Evolutionary conservation across 1,284 basidiomycete species (phyloP).

Genomic region (Heterobasidion irregulare): DNA sequence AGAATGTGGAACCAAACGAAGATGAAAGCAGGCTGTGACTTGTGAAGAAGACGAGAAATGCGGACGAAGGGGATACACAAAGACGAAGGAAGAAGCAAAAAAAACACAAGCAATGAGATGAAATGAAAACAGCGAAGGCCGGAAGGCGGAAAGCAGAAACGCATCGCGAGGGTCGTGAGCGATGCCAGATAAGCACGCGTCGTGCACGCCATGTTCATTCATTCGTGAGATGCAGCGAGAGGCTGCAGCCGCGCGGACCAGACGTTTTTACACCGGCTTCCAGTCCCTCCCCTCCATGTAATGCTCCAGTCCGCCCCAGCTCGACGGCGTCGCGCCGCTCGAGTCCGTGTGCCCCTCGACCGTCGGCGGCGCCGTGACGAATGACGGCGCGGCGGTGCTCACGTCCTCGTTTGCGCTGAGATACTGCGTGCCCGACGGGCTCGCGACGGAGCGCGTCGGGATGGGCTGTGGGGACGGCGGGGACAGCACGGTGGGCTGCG

Average conservation of each 20-base stretch:
- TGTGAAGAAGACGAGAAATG: too few relatives aligned
- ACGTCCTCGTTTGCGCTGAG: constrained; percentile 43
- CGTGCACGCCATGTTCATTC: neutral
- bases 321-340: constrained; percentile 23
- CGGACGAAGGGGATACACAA: too few relatives aligned
- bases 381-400: constrained; percentile 59
- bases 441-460: neutral
- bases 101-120: too few relatives aligned
- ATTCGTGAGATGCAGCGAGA: too few relatives aligned
- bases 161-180: neutral
- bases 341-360: constrained; percentile 38
- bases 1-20: too few relatives aligned
- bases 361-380: constrained; percentile 54
- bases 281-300: constrained; percentile 11
- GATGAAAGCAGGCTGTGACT: too few relatives aligned
- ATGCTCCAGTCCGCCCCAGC: constrained; percentile 28
- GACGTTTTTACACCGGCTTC: constrained; percentile 1
- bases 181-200: neutral
- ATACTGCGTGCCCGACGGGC: constrained; percentile 4
- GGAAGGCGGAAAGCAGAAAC: too few relatives aligned
- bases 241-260: neutral
- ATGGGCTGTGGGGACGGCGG: neutral
- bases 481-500: neutral
- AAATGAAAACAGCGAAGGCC: too few relatives aligned
- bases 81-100: too few relatives aligned